These are phyloP conservation scores for Beauveria rudraprayagi DNA, from an alignment of 2,329 filamentous ascomycete species.

Conservation along the genomic window DNA sequence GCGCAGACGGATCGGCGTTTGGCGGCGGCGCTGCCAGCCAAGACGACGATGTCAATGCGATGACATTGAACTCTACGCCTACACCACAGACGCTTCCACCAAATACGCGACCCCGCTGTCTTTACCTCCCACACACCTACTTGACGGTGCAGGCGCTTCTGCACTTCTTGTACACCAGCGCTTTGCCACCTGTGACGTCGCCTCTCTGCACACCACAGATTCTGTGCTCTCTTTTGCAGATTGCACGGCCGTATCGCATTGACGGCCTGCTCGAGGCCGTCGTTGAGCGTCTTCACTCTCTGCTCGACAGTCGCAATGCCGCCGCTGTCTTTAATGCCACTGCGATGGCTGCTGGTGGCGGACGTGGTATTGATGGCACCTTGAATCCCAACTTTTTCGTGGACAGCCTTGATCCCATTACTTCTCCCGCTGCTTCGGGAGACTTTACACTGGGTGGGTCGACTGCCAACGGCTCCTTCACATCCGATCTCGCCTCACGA, in stretches of 20 bases:
- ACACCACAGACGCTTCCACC: conserved; percentile 51
- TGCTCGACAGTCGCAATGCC: conserved; percentile 87
- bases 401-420: conserved; percentile 36
- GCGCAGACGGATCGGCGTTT: conserved; percentile 24
- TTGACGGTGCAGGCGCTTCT: conserved; percentile 84
- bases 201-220: conserved; percentile 88
- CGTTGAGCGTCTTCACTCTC: conserved; percentile 79
- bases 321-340: conserved; percentile 97
- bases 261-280: conserved; percentile 89
- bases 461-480: conserved; percentile 21
- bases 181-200: conserved; percentile 67
- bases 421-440: conserved; percentile 24
- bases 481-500: conserved; percentile 25
- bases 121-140: conserved; percentile 89
- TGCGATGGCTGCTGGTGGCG: conserved; percentile 93
- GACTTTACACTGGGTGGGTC: conserved; percentile 27
- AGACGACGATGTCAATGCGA: conserved; percentile 34
- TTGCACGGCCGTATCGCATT: conserved; percentile 86
- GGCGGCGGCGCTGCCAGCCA: conserved; percentile 27
- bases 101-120: conserved; percentile 65
- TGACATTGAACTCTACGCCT: conserved; percentile 44
- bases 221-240: conserved; percentile 86
- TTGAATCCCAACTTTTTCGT: conserved; percentile 57
- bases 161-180: conserved; percentile 89
- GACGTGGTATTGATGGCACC: conserved; percentile 66